Percentiles rank a stretch among this genome's conserved stretches.
These are phyloP conservation scores for Paraphoma sp. DNA, from an alignment of 2,329 filamentous ascomycete species.

Conservation along the genomic window DNA sequence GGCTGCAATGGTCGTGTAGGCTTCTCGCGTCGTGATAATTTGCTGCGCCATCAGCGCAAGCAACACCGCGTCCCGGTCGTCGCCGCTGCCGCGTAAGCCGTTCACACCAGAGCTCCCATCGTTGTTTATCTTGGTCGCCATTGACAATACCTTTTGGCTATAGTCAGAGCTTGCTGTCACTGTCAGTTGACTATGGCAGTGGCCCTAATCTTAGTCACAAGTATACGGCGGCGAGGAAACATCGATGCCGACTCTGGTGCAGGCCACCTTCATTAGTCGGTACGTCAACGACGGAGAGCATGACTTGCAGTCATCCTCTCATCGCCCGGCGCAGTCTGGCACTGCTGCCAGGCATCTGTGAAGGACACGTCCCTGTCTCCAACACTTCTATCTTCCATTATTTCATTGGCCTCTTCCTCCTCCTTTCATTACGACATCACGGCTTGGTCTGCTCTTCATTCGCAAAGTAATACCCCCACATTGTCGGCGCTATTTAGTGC, in stretches of 20 bases:
- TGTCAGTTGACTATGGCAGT: too few species aligned
- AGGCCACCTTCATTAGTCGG: neutral
- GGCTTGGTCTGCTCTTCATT: neutral
- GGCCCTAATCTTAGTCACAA: too few species aligned
- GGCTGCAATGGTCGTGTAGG: slow-evolving; percentile 37
- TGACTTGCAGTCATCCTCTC: neutral
- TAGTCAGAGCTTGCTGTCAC: too few species aligned
- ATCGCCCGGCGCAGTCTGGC: neutral
- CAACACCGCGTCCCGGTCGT: slow-evolving; percentile 24
- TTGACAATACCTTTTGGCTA: neutral
- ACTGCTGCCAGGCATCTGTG: neutral
- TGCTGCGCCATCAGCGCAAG: slow-evolving; percentile 41
- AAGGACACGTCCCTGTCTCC: too few species aligned
- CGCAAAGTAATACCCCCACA: neutral
- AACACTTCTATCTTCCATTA: too few species aligned
- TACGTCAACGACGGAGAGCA: neutral
- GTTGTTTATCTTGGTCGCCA: neutral
- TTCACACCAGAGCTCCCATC: neutral
- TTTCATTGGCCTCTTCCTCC: too few species aligned
- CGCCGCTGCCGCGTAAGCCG: slow-evolving; percentile 1
- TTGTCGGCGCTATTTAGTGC: neutral
- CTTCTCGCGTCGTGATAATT: slow-evolving; percentile 46
- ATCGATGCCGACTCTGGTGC: too few species aligned
- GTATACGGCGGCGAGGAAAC: too few species aligned
- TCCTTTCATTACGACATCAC: neutral